Evolutionary conservation across 169 alveolate species (phyloP).

Genomic region (Theileria orientalis): DNA sequence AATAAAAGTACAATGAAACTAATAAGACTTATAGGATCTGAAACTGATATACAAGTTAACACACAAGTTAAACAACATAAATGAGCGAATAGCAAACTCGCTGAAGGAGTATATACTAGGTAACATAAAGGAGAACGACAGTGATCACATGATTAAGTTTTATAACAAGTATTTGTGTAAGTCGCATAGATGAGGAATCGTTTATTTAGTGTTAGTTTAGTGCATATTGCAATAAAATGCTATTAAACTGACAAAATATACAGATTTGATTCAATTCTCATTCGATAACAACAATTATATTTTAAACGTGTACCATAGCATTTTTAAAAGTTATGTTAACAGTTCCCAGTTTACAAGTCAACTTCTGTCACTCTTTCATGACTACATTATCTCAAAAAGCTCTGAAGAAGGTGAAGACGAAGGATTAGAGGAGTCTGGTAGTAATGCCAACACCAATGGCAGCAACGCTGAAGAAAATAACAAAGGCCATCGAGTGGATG

Average conservation of each 20-base stretch:
- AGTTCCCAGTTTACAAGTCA: background rate
- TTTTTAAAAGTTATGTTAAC: no score
- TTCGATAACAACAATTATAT: background rate
- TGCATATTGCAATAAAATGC: no score
- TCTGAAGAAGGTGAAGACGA: background rate
- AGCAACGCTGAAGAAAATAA: background rate
- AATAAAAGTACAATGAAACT: no score
- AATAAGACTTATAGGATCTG: conserved; percentile 44
- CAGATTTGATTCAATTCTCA: background rate
- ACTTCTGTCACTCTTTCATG: background rate
- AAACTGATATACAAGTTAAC: conserved; percentile 17
- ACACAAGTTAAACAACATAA: background rate
- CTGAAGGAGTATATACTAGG: conserved; percentile 10
- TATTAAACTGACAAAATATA: no score
- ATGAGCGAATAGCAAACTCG: background rate
- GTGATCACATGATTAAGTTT: background rate
- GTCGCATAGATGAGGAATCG: background rate
- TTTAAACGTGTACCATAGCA: background rate
- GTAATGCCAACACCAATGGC: background rate
- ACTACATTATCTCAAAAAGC: no score
- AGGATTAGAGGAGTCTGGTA: background rate
- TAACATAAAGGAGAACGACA: background rate
- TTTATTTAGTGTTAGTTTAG: background rate
- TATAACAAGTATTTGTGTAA: conserved; percentile 1
- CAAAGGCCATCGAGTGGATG: background rate